These are phyloP conservation scores for Haplographium delicatum DNA, from an alignment of 495 filamentous ascomycete species.

Conservation along the genomic window DNA sequence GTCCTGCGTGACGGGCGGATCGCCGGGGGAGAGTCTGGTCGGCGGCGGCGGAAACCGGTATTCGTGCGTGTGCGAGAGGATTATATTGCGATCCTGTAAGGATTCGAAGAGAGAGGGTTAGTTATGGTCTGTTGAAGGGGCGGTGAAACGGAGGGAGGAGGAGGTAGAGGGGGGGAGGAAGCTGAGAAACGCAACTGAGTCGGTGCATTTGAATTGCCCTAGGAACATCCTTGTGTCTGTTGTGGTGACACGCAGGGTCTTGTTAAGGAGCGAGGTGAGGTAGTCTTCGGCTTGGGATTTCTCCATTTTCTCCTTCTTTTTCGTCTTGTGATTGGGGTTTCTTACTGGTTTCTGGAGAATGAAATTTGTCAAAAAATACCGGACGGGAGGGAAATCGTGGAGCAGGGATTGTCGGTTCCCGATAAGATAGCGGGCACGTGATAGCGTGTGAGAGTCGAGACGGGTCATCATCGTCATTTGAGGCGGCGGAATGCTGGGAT, in stretches of 20 bases:
- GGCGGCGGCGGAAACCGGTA: constrained; percentile 67
- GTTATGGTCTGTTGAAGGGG: background rate
- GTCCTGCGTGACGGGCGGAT: constrained; percentile 43
- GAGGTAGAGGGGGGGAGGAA: constrained; percentile 31
- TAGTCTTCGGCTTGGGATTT: constrained; percentile 35
- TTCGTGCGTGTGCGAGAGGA: constrained; percentile 79
- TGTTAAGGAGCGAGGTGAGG: constrained; percentile 53
- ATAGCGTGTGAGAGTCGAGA: constrained; percentile 6
- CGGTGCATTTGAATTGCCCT: constrained; percentile 89
- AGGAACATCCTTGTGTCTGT: constrained; percentile 85
- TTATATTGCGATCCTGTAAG: constrained; percentile 70
- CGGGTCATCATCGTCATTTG: constrained; percentile 11
- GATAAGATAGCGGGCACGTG: constrained; percentile 11
- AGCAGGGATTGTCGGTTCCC: background rate
- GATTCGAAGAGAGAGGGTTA: background rate
- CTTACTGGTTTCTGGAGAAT: background rate
- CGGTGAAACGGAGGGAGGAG: constrained; percentile 37
- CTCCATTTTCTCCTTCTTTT: constrained; percentile 18
- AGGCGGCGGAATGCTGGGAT: background rate
- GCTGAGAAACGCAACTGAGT: constrained; percentile 55
- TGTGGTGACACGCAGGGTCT: constrained; percentile 71
- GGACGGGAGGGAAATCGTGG: background rate
- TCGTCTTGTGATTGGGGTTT: background rate
- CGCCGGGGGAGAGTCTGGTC: background rate
- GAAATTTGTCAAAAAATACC: background rate